phyloP scores from a whole-genome alignment of 768 basidiomycete species.

The Boletus sp. region DNA sequence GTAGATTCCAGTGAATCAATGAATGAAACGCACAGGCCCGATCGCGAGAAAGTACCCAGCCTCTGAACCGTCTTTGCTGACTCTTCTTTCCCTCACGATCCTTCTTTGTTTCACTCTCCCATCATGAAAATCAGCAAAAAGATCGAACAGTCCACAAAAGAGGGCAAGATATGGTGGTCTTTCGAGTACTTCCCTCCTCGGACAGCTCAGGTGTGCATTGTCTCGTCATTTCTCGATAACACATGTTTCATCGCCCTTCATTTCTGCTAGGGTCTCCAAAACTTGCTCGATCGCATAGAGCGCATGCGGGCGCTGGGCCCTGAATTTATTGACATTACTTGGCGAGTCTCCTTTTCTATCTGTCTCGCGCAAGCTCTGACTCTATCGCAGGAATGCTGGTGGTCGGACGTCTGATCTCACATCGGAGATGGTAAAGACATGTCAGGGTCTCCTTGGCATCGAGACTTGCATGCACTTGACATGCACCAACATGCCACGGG shows the following conservation, averaged over 20 bases:
- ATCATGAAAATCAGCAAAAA: constrained; percentile 94
- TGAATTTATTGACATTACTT: constrained; percentile 98
- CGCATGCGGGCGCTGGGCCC: constrained; percentile 95
- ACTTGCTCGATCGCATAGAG: constrained; percentile 96
- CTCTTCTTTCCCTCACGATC: constrained; percentile 17
- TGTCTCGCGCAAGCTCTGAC: constrained; percentile 1
- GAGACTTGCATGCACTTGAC: constrained; percentile 99
- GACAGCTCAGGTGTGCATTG: constrained; percentile 75
- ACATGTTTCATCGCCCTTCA: neutral
- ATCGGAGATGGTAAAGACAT: constrained; percentile 90
- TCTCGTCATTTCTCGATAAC: neutral
- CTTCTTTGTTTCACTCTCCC: constrained; percentile 20
- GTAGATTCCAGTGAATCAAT: neutral
- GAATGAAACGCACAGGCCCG: constrained; percentile 3
- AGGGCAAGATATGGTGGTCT: constrained; percentile 94
- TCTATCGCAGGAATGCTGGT: constrained; percentile 80
- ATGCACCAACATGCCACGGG: constrained; percentile 97
- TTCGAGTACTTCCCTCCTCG: constrained; percentile 98
- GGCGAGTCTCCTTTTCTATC: constrained; percentile 42
- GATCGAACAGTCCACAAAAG: constrained; percentile 80
- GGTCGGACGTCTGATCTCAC: constrained; percentile 94
- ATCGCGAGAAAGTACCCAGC: constrained; percentile 28
- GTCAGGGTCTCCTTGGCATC: constrained; percentile 88
- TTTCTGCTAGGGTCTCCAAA: constrained; percentile 58
- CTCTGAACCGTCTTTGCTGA: neutral